phyloP scores from a whole-genome alignment of 73 alveolate genomes.

The Tetrahymena thermophila region DNA sequence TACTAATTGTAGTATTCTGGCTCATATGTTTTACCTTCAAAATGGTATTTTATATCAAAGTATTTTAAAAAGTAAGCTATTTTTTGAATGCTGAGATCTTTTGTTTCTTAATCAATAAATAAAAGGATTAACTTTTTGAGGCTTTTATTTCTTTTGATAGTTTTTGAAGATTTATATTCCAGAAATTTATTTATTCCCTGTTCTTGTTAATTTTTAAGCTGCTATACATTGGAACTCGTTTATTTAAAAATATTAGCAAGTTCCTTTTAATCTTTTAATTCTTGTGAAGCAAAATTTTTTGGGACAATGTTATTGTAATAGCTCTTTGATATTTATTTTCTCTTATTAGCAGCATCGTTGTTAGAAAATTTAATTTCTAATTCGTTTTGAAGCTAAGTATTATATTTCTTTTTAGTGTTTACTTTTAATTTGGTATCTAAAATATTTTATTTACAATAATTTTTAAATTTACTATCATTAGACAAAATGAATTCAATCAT shows the following conservation, averaged over 20 bases:
- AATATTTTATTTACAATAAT: neutral
- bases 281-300: neutral
- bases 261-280: neutral
- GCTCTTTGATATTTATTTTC: neutral
- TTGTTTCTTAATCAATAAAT: neutral
- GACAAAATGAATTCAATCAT: neutral
- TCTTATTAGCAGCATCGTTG: neutral
- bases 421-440: neutral
- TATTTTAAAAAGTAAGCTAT: neutral
- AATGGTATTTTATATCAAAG: neutral
- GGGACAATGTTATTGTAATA: neutral
- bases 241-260: neutral
- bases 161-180: neutral
- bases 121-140: neutral
- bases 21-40: neutral
- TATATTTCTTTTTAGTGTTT: neutral
- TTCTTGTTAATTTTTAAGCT: neutral
- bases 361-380: neutral
- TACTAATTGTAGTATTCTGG: neutral
- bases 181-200: no score
- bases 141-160: neutral
- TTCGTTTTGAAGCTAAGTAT: neutral
- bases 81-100: neutral
- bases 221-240: no score
- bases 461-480: neutral